Base-by-base conservation (phyloP, 371 early-diverging fungal species). In the Mucor sp. region DNA sequence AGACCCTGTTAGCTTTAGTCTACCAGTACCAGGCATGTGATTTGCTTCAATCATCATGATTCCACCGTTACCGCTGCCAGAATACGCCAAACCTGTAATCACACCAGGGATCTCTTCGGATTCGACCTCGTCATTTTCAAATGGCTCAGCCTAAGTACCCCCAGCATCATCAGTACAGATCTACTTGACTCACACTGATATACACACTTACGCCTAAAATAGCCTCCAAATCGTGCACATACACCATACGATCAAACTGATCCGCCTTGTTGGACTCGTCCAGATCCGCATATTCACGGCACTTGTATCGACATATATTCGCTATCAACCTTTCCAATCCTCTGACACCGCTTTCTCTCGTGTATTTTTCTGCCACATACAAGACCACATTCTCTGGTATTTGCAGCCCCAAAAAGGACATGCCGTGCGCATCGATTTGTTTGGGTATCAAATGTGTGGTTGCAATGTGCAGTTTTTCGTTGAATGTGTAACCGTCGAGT, bases 291-390 rank as follows among this genome's bases (percentile, higher is more conserved):
- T 79, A 85, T 65, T 91, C 89, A 3, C 90, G 87, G 5, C 94
- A 93, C 62, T 92, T 81, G 21, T 83, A 78, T 15, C 96, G 85
- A 41, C 92, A 90, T 11, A 94, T 76, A n/a, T 87, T 75, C 6
- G 91, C 95, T 58, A 95, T 82, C 50, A 88, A 83, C 28, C 94
- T 84, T 62, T 95, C 93, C 11, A 96, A 72, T 30, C 80, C 83
- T 32, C 96, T 87, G 0, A 96, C 95, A 3, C 96, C 96, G 44
- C 93, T 90, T 77, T 96, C 96, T 27, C 90, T 72, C 1, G 94
- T 94, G 71, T 93, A 95, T 0, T 83, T 85, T 0, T 85, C 87
- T 11, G 87, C 85, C 11, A 94, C 79, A 61, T 84, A 81, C 47
- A 84, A 65, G 2, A 94, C 65, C 0, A 84, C 85, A 8, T 82